Base-by-base conservation (phyloP, 208 protist species). In the Trypanosoma congolense region DNA sequence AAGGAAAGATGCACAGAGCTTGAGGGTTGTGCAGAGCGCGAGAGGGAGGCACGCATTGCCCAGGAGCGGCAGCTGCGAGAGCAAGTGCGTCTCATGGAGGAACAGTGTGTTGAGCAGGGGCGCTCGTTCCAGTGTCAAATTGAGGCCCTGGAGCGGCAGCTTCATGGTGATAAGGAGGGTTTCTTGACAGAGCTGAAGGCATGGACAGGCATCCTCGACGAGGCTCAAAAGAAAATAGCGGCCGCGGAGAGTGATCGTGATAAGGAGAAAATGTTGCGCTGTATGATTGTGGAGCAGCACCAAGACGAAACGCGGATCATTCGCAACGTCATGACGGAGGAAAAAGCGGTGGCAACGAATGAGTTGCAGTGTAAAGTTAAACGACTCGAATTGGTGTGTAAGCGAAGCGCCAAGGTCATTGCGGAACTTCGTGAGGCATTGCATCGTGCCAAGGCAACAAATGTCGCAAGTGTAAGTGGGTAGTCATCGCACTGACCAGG, bases 361-460 rank as follows among this genome's bases (percentile, higher is more conserved):
- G 21, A 2, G 16, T 18, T 88, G 18, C 59, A 56, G 30, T 41
- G 64, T 14, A 75, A 74, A 14, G 67, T 83, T 46, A 33, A 57
- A 16, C 30, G 73, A 24, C 56, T 89, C 19, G 81, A 93, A 53
- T 47, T 58, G 31, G 70, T 74, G 8, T 87, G 78, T 41, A 69
- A 56, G 16, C 57, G 65, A 24, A 84, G 81, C 49, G 72, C 76
- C 0, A 35, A 41, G 9, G 83, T 84, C 2, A 91, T 91, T 53
- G 57, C 77, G 10, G 71, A 73, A 28, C 65, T 91, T 29, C 73
- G 83, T 12, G 83, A 87, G 42, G 44, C 56, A n/a, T 50, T 77
- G 22, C 69, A 86, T 29, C 65, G 54, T 12, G 64, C 18, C n/a
- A 60, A 25, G 9, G 26, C 8, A 22, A 42, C 30, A 43, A 28